Evolutionary conservation across 1,139 yeast species (phyloP).

Genomic region (Arxiozyma slooffiae): DNA sequence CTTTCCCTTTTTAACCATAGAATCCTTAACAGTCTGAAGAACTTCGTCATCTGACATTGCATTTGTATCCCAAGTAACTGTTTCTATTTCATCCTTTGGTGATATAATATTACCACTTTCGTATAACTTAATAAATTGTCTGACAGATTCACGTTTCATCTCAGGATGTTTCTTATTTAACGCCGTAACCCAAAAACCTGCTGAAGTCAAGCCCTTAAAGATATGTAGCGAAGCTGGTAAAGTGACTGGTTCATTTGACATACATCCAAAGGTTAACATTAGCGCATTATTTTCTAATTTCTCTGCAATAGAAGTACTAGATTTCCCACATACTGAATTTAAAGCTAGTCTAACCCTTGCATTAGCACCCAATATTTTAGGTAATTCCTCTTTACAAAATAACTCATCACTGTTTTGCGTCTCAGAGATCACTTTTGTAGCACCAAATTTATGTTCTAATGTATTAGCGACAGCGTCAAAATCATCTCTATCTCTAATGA

Average conservation of each 20-base stretch:
- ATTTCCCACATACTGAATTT: conserved; percentile 89
- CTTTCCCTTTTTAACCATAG: conserved; percentile 39
- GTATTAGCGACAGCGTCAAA: conserved; percentile 41
- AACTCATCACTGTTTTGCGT: conserved; percentile 64
- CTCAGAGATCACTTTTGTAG: conserved; percentile 84
- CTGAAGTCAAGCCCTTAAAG: conserved; percentile 75
- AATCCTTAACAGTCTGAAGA: conserved; percentile 42
- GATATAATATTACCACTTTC: conserved; percentile 44
- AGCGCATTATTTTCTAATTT: conserved; percentile 65
- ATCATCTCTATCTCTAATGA: conserved; percentile 76
- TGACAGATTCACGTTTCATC: conserved; percentile 50
- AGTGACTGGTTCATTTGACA: conserved; percentile 90
- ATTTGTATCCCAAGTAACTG: conserved; percentile 38
- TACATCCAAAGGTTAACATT: conserved; percentile 90
- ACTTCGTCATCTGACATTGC: conserved; percentile 42
- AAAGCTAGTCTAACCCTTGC: conserved; percentile 58
- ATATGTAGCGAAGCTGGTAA: conserved; percentile 83
- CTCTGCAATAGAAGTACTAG: conserved; percentile 70
- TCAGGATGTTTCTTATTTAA: conserved; percentile 58
- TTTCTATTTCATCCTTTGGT: conserved; percentile 47
- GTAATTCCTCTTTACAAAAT: conserved; percentile 50
- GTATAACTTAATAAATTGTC: conserved; percentile 56
- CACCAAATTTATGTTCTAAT: conserved; percentile 64
- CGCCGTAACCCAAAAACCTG: conserved; percentile 90
- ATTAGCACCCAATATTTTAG: conserved; percentile 47